Base-by-base conservation (phyloP, 2,329 filamentous ascomycete genomes). In the Colletotrichum siamense region DNA sequence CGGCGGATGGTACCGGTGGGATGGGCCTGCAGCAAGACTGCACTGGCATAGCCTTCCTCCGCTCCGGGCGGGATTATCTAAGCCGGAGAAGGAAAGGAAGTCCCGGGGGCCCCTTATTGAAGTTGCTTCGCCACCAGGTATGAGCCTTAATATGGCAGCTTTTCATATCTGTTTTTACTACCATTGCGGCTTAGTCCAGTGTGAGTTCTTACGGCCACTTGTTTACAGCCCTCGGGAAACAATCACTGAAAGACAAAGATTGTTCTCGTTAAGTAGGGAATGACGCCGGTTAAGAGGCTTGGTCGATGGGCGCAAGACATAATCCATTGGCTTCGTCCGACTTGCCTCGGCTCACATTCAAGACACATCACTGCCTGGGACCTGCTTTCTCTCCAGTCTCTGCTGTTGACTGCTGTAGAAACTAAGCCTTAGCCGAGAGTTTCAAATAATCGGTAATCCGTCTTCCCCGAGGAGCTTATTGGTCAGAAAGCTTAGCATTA, bases 261-360 rank as follows among this genome's bases (percentile, higher is more conserved):
- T 52, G n/a, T 52, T 0, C n/a, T 2, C 2, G n/a, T 52, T 13
- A 3, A 22, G 3, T 52, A n/a, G n/a, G 3, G 6, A 49, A 3
- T 49, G 39, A n/a, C 39, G 16, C 18, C 2, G 32, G 13, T 15
- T n/a, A 16, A 18, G 16, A n/a, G 8, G 13, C 39, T n/a, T 49
- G 39, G 36, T 18, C 0, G 18, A 44, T 44, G 39, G n/a, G 10
- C n/a, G 1, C 44, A 0, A 22, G 4, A 52, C 0, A 52, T 0
- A 13, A 7, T 12, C n/a, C 44, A n/a, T 22, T 1, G 0, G 2
- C 10, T 52, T 52, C n/a, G 1, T 13, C 10, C n/a, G 5, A 22
- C n/a, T 52, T 22, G 44, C 44, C 44, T 22, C 44, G 44, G 44
- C 44, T 52, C 44, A 22, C 0, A 13, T 5, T 22, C 44, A 52